Evolutionary conservation across 2,329 filamentous ascomycete genomes (phyloP), one percentile per base, ranked within the genome.

Genomic region (Pezicula rhizophila): DNA sequence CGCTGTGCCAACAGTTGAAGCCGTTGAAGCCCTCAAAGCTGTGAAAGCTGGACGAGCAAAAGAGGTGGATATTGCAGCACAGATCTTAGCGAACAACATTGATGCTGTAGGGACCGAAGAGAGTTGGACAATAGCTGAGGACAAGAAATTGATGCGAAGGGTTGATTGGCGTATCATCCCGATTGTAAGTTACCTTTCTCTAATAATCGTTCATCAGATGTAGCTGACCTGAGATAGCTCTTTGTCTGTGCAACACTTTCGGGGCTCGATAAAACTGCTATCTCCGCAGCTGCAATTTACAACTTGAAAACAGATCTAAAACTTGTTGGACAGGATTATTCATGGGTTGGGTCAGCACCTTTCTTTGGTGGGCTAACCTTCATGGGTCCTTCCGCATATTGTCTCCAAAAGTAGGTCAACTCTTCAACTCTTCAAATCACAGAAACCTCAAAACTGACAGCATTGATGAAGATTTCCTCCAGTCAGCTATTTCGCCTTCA

Each of bases 21-120:
- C 53, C 15, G 51, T 57, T 46, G 52, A 49, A 12, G 57, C 57
- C 12, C 50, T 61, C 31, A 59, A 59, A 42, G 58, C 57, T 5
- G 53, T 60, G 23, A 58, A 62, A 48, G 55, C 57, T 3, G 59
- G 59, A 3, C 52, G 57, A 5, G 57, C 51, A 12, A 39, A 61
- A 2, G 55, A 61, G 18, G 51, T 61, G 15, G 60, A 62, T 41
- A 58, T 62, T 39, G 60, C 60, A 8, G 56, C 58, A 5, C 57
- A 57, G 42, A 59, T 62, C 42, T 48, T 61, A 8, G 57, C 60
- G 7, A 39, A 60, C 37, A 57, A 59, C 48, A 54, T 50, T 23
- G 59, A 55, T 37, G 42, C 50, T 35, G 42, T 41, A 25, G 56
- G 47, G 4, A 23, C 38, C 2, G 54, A 40, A 15, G 38, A 55